Evolutionary conservation across 352 stramenopile genomes (phyloP).

Genomic region (Phytopythium vexans): DNA sequence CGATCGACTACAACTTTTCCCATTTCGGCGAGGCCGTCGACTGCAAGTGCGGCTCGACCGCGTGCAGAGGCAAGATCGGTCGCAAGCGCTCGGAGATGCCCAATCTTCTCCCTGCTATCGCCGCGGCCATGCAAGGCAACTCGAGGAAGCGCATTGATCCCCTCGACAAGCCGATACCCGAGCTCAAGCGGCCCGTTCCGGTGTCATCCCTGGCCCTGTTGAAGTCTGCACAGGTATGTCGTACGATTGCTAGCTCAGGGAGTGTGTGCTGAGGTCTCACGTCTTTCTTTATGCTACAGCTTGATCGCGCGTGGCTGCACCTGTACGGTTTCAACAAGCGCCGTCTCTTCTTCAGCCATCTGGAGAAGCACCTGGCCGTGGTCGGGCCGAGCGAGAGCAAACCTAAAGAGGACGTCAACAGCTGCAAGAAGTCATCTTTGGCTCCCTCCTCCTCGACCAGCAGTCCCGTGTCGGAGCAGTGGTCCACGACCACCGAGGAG

Average conservation of each 20-base stretch:
- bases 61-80: conserved; percentile 74
- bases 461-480: conserved; percentile 44
- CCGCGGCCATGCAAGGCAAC: too few species aligned
- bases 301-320: conserved; percentile 61
- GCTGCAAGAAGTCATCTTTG: conserved; percentile 6
- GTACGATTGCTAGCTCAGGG: too few species aligned
- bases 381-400: too few species aligned
- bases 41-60: conserved; percentile 71
- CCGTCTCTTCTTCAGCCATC: conserved; percentile 62
- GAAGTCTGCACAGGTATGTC: conserved; percentile 53
- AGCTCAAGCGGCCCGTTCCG: conserved; percentile 59
- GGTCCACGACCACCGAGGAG: conserved; percentile 42
- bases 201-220: conserved; percentile 72
- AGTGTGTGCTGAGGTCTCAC: too few species aligned
- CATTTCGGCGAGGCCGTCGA: conserved; percentile 76
- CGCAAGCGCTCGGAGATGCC: conserved; percentile 56
- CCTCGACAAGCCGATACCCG: conserved; percentile 28
- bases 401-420: conserved; percentile 8
- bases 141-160: conserved; percentile 19
- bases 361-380: conserved; percentile 1
- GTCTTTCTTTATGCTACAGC: too few species aligned
- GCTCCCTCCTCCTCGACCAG: conserved; percentile 21
- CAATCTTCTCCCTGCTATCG: conserved; percentile 13
- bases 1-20: conserved; percentile 85
- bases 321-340: conserved; percentile 61